Base-by-base conservation (phyloP, 2,329 filamentous ascomycete species). In the Aspergillus amoenus region DNA sequence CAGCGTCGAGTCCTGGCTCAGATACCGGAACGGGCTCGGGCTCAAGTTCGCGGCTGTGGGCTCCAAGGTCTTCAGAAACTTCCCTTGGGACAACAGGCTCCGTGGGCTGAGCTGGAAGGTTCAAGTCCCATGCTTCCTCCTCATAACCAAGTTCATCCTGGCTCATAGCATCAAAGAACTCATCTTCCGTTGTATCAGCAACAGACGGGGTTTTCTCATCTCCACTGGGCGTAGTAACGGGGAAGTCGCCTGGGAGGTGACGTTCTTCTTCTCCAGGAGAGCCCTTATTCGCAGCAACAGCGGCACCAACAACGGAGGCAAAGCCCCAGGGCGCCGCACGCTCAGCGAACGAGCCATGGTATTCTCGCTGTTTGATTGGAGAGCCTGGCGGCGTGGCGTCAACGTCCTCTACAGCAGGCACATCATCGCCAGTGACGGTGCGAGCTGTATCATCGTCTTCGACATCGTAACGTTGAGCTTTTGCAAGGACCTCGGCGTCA, bases 221-320 rank as follows among this genome's bases (percentile, higher is more conserved):
- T 4, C 22, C 24, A 8, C 61, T 62, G 15, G 41, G n/a, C 27
- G 37, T 49, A 12, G 22, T 51, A 4, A 30, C 39, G n/a, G 50
- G 30, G 18, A 37, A 52, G 8, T 44, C 40, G 7, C 27, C 44
- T 12, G 27, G n/a, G 13, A 40, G 13, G 1, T 37, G 15, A 5
- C 18, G 24, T 17, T 43, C 17, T n/a, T 40, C 30, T 11, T 30
- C 27, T 30, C 3, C 27, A 30, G 9, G 8, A 34, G 37, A n/a
- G 47, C 62, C 6, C 5, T 27, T 34, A 11, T 60, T 55, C 6
- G 61, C 58, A 7, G 57, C 57, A 45, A 68, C 60, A 22, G 62
- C 64, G 5, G 62, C 62, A 37, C 63, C 57, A 17, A 66, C 64
- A 21, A 67, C 34, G 32, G 62, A 51, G 1, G 60, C 52, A 24